Percentiles rank a stretch among this genome's conserved stretches.
These are phyloP conservation scores for Gaultheria prostrata DNA, from an alignment of 148 eudicot species.

Conservation along the genomic window DNA sequence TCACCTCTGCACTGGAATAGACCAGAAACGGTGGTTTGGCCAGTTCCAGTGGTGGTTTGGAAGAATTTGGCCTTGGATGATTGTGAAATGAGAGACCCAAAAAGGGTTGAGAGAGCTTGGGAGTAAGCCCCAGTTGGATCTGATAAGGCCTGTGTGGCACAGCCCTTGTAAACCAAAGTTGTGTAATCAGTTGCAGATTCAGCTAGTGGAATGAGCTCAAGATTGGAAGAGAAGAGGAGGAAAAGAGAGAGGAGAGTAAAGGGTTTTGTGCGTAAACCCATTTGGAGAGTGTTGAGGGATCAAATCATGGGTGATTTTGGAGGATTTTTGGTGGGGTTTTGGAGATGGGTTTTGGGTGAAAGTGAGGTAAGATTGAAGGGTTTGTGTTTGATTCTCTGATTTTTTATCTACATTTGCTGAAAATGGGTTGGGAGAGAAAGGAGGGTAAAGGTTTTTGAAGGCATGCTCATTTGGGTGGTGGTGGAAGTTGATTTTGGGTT, in stretches of 20 bases:
- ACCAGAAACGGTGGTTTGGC: slow-evolving; percentile 63
- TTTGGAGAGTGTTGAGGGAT: slow-evolving; percentile 16
- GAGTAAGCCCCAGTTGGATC: slow-evolving; percentile 80
- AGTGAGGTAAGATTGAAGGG: slow-evolving; percentile 21
- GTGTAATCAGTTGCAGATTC: slow-evolving; percentile 51
- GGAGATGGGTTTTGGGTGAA: slow-evolving; percentile 23
- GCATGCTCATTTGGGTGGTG: background rate
- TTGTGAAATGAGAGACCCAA: slow-evolving; percentile 53
- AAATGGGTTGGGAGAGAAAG: slow-evolving; percentile 14
- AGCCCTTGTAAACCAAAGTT: slow-evolving; percentile 77
- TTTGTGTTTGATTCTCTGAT: slow-evolving; percentile 5
- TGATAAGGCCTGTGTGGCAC: slow-evolving; percentile 68
- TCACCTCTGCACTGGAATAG: slow-evolving; percentile 91
- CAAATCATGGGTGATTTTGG: slow-evolving; percentile 28
- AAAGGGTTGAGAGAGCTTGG: slow-evolving; percentile 64
- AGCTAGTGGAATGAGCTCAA: slow-evolving; percentile 22
- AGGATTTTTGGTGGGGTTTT: slow-evolving; percentile 10
- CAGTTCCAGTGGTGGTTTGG: slow-evolving; percentile 60
- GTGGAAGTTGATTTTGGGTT: background rate
- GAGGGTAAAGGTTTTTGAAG: background rate
- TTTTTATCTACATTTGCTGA: background rate
- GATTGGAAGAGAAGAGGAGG: slow-evolving; percentile 19
- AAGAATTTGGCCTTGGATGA: slow-evolving; percentile 69
- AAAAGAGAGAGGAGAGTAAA: slow-evolving; percentile 20
- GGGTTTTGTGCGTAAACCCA: slow-evolving; percentile 34